phyloP scores from a whole-genome alignment of 441 rosid genomes.

The Omphalea diandra region DNA sequence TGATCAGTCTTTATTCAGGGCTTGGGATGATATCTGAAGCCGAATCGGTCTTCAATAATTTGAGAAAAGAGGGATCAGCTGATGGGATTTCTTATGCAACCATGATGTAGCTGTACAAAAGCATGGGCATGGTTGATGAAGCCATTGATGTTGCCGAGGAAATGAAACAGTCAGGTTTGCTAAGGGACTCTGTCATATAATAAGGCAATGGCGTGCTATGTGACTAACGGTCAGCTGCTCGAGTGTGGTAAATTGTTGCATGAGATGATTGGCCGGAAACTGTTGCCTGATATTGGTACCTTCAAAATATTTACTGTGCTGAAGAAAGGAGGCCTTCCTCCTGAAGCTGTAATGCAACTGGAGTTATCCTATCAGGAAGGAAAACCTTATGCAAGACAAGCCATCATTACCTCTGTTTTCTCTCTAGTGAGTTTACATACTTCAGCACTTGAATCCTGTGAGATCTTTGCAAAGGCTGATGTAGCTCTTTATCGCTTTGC shows the following conservation, averaged over 20 bases:
- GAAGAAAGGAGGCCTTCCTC: conserved; percentile 71
- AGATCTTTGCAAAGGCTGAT: conserved; percentile 41
- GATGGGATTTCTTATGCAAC: conserved; percentile 69
- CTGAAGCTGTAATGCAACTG: conserved; percentile 76
- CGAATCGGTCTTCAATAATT: conserved; percentile 48
- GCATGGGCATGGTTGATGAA: conserved; percentile 82
- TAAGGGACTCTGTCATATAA: conserved; percentile 67
- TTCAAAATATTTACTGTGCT: conserved; percentile 59
- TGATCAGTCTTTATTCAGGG: conserved; percentile 76
- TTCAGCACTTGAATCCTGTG: conserved; percentile 54
- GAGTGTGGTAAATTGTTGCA: conserved; percentile 65
- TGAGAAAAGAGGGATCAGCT: conserved; percentile 57
- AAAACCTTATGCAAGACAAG: conserved; percentile 65
- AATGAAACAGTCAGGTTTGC: conserved; percentile 66
- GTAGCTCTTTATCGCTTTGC: conserved; percentile 43
- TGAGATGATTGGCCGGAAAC: conserved; percentile 63
- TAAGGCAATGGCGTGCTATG: conserved; percentile 73
- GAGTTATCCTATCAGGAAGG: conserved; percentile 59
- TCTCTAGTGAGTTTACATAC: conserved; percentile 63
- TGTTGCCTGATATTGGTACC: conserved; percentile 65
- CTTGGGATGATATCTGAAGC: conserved; percentile 81
- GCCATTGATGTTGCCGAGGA: conserved; percentile 84
- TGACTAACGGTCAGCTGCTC: conserved; percentile 59
- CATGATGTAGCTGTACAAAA: conserved; percentile 81
- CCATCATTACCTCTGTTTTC: conserved; percentile 56